phyloP scores from a whole-genome alignment of 192 early-diverging fungal species.

The Rhizophagus prolifer region DNA sequence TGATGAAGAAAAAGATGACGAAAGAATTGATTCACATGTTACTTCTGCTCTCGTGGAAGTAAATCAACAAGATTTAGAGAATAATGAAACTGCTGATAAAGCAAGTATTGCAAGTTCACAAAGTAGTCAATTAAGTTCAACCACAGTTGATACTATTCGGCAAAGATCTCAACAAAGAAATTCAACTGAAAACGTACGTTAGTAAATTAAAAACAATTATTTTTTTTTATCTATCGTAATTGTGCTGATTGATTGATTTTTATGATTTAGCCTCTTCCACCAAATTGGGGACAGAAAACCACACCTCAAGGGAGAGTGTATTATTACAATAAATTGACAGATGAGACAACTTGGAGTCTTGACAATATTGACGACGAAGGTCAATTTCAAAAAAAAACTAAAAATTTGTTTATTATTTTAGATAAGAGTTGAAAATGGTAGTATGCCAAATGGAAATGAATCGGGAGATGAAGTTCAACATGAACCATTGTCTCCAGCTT shows the following conservation, averaged over 20 bases:
- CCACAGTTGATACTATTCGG: constrained; percentile 7
- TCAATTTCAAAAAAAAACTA: neutral
- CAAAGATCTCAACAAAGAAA: constrained; percentile 20
- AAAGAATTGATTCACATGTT: too few relatives aligned
- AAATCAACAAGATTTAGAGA: neutral
- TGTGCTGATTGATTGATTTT: neutral
- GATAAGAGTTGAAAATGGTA: neutral
- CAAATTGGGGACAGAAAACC: constrained; percentile 48
- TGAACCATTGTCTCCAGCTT: neutral
- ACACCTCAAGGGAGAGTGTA: constrained; percentile 49
- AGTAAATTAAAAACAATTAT: neutral
- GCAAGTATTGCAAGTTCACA: constrained; percentile 23
- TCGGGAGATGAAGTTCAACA: neutral
- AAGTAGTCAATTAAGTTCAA: constrained; percentile 10
- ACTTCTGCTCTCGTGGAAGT: neutral
- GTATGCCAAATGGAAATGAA: neutral
- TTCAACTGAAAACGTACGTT: neutral
- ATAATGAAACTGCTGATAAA: neutral
- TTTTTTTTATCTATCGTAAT: neutral
- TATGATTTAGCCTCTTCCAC: constrained; percentile 39
- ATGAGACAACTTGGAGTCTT: constrained; percentile 54
- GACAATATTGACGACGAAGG: constrained; percentile 37
- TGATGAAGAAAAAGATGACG: constrained; percentile 1
- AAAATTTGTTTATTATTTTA: neutral
- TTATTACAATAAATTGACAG: constrained; percentile 55